Evolutionary conservation across 2,329 filamentous ascomycete species (phyloP).

Genomic region (Diaporthe australafricana): DNA sequence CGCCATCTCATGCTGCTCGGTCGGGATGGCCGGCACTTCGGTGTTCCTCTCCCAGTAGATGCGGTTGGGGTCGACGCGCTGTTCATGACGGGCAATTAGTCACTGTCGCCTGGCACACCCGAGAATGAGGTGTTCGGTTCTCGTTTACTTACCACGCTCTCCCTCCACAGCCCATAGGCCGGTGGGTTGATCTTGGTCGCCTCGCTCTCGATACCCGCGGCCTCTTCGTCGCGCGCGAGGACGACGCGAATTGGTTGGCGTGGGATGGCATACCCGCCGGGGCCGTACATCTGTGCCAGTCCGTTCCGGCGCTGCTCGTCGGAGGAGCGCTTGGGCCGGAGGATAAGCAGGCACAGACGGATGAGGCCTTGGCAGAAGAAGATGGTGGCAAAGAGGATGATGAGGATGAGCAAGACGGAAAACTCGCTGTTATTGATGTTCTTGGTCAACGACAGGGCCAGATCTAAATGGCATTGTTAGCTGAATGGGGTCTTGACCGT

Average conservation of each 20-base stretch:
- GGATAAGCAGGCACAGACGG: constrained; percentile 75
- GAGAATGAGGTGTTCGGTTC: not conserved
- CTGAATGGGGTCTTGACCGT: not conserved
- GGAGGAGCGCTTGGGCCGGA: constrained; percentile 56
- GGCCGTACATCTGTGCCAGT: constrained; percentile 59
- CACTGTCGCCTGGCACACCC: not conserved
- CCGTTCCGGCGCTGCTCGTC: constrained; percentile 43
- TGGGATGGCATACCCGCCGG: constrained; percentile 77
- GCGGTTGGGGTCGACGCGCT: constrained; percentile 83
- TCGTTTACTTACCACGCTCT: constrained; percentile 76
- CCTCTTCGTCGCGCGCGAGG: constrained; percentile 80
- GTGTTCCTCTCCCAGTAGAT: constrained; percentile 81
- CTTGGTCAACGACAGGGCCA: constrained; percentile 76
- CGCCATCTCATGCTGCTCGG: constrained; percentile 36
- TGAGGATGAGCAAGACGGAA: constrained; percentile 82
- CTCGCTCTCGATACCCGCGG: constrained; percentile 66
- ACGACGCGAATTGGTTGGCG: constrained; percentile 80
- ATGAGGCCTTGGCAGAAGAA: constrained; percentile 86
- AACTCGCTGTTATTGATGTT: constrained; percentile 76
- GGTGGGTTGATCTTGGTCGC: constrained; percentile 75
- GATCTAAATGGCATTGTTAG: constrained; percentile 63
- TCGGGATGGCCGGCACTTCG: constrained; percentile 44
- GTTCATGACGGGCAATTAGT: constrained; percentile 2
- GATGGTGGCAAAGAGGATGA: constrained; percentile 79
- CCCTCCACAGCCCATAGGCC: constrained; percentile 87